Evolutionary conservation across 2,329 filamentous ascomycete genomes (phyloP).

Genomic region (Harringtonia lauricola): DNA sequence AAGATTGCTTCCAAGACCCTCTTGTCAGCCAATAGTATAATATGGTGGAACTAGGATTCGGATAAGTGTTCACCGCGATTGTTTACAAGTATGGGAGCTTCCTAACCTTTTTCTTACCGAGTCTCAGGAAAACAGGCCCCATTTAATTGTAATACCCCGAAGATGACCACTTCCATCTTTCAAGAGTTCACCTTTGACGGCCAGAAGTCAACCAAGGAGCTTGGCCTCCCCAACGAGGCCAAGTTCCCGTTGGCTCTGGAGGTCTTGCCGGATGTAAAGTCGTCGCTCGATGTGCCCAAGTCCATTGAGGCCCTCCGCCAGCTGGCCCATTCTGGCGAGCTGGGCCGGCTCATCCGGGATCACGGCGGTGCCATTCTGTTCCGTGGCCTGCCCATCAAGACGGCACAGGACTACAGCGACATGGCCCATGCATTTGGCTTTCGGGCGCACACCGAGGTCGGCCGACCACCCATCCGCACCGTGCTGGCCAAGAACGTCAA

Average conservation of each 20-base stretch:
- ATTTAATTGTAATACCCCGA: neutral
- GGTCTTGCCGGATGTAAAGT: neutral
- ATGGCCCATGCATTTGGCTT: constrained; percentile 19
- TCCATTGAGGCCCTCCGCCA: neutral
- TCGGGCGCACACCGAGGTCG: constrained; percentile 16
- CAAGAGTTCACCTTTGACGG: constrained; percentile 2
- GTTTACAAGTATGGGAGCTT: neutral
- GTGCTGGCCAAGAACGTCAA: constrained; percentile 16
- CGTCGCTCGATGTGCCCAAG: neutral
- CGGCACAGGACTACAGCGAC: constrained; percentile 14
- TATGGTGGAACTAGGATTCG: no score
- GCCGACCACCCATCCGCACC: constrained; percentile 16
- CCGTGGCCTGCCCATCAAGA: constrained; percentile 12
- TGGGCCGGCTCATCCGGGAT: constrained; percentile 3
- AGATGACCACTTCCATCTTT: neutral
- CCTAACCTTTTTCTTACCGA: no score
- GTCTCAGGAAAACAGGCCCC: neutral
- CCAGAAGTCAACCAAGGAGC: neutral
- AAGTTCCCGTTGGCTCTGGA: neutral
- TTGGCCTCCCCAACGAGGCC: neutral
- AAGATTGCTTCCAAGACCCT: no score
- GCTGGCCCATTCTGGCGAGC: neutral
- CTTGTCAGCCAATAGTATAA: no score
- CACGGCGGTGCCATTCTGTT: constrained; percentile 16
- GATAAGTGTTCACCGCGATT: neutral